Base-by-base conservation (phyloP, 345 rosid genomes). In the Eutrema yunnanense region DNA sequence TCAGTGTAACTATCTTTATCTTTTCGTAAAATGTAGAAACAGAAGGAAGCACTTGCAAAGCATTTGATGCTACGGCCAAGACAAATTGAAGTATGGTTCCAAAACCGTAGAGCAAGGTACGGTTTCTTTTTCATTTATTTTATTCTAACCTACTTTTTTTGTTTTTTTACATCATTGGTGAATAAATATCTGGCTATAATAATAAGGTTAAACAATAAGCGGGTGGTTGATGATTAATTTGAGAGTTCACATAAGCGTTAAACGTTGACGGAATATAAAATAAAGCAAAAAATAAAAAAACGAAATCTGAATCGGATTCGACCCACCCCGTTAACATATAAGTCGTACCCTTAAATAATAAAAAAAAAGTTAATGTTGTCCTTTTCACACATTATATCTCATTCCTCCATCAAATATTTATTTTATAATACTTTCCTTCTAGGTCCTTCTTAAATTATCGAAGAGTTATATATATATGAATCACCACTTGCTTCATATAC, bases 21-120 rank as follows among this genome's bases (percentile, higher is more conserved):
- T 63, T 44, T 3, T 33, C 2, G 40, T 53, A 26, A 51, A 75
- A 49, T 65, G 77, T 86, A 94, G 98, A 91, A 88, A 74, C 97
- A 94, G 81, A 94, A 94, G 81, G 98, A 88, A 73, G 89, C 83
- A 72, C 79, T 94, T 82, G 95, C 98, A 54, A 51, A 60, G 82
- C 84, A 89, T 67, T 71, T 94, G 88, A 86, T 85, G 85, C 89
- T 94, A 74, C 81, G 83, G 79, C 91, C 96, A 52, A 81, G 98
- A 72, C 97, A 94, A 79, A 95, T 91, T 44, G 98, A 94, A 80
- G 98, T 94, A 54, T 94, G 98, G 98, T 94, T 94, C 83, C 98
- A 94, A 79, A 94, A 94, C 85, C 96, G 98, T 66, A 88, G 98
- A 87, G 98, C 98, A 86, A 89, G 98, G 98, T 94, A 84, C 81